Conservation (phyloP, 331 rosid species). For the Rosa hybrid region DNA sequence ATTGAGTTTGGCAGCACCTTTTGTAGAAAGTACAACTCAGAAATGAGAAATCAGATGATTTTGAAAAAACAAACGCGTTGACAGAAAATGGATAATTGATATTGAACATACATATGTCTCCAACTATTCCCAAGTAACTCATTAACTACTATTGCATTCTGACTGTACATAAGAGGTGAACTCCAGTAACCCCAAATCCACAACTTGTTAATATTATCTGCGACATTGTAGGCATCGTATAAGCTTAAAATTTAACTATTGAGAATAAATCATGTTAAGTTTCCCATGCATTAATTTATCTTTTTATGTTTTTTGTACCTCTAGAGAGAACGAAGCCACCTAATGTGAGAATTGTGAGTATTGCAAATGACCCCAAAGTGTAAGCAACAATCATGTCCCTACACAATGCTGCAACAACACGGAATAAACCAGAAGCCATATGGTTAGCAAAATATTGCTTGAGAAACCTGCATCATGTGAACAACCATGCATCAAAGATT, state of each 20-base stretch:
- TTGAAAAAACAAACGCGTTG: constrained; percentile 5
- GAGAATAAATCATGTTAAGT: background rate
- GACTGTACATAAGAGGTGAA: constrained; percentile 72
- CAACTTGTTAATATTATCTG: constrained; percentile 58
- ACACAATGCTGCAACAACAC: constrained; percentile 37
- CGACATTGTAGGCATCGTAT: constrained; percentile 17
- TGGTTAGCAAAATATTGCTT: constrained; percentile 64
- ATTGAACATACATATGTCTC: constrained; percentile 44
- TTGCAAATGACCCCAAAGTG: constrained; percentile 38
- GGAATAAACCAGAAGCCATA: constrained; percentile 71
- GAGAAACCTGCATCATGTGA: constrained; percentile 50
- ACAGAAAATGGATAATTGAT: background rate
- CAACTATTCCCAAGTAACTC: constrained; percentile 71
- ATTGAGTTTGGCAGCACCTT: constrained; percentile 44
- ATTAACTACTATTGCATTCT: constrained; percentile 53
- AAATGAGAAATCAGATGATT: background rate
- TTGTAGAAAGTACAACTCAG: background rate
- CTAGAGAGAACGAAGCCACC: constrained; percentile 51
- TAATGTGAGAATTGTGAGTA: constrained; percentile 26
- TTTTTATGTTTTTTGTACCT: constrained; percentile 26
- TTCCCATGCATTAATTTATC: background rate
- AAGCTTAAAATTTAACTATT: constrained; percentile 1
- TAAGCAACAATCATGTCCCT: constrained; percentile 34
- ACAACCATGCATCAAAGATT: constrained; percentile 14
- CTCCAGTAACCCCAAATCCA: constrained; percentile 77